These are phyloP conservation scores for Cercis canadensis DNA, from an alignment of 306 rosid species.

Conservation along the genomic window DNA sequence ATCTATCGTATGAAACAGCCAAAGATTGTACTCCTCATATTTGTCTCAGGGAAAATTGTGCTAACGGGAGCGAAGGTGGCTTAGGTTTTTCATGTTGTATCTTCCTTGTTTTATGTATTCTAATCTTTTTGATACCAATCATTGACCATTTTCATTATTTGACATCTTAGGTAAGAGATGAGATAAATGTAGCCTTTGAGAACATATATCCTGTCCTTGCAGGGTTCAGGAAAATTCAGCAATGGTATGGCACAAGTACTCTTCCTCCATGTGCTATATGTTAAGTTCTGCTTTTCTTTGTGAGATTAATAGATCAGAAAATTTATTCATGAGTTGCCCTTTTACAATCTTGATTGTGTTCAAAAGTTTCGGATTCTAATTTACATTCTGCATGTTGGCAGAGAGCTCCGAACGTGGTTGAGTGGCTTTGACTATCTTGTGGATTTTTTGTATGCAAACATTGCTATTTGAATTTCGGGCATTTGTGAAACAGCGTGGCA, in stretches of 20 bases:
- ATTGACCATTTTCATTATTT: constrained; percentile 7
- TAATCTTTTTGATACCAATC: no score
- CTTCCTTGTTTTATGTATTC: background rate
- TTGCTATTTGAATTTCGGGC: no score
- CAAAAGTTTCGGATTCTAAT: no score
- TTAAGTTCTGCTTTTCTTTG: background rate
- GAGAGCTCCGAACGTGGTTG: no score
- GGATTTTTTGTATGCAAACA: no score
- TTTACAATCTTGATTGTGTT: no score
- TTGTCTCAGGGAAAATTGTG: constrained; percentile 70
- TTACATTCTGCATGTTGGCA: no score
- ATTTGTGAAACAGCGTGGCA: no score
- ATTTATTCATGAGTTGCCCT: no score
- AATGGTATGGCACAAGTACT: constrained; percentile 41
- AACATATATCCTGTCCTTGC: constrained; percentile 69
- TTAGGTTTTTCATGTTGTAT: background rate
- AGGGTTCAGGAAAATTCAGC: constrained; percentile 65
- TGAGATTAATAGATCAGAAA: background rate
- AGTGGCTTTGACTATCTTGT: no score
- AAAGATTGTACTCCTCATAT: constrained; percentile 65
- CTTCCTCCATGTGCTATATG: background rate
- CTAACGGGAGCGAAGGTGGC: constrained; percentile 72
- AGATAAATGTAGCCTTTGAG: constrained; percentile 68
- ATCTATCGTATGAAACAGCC: constrained; percentile 76
- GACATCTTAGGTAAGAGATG: constrained; percentile 54